Percentiles rank a stretch among this genome's conserved stretches.
Evolutionary conservation across 305 asterid genomes (phyloP).

Genomic region (Solanum chacoense): DNA sequence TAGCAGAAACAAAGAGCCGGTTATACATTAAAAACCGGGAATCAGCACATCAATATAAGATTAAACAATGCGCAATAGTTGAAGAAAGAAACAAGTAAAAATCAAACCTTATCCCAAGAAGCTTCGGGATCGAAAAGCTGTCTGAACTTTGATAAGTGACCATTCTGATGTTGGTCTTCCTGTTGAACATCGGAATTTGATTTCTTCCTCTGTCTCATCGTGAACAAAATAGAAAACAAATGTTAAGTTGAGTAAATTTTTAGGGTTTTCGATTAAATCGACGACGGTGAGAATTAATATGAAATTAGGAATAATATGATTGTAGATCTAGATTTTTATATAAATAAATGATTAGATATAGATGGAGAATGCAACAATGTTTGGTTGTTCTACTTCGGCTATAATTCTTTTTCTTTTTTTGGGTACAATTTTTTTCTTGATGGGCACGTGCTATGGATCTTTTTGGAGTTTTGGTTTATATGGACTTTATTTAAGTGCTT

Average conservation of each 20-base stretch:
- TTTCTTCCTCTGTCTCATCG: conserved; percentile 68
- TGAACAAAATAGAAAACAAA: neutral
- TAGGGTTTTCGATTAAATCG: conserved; percentile 7
- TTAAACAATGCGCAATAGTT: neutral
- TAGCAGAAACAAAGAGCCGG: neutral
- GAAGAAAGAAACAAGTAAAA: neutral
- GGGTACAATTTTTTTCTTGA: neutral
- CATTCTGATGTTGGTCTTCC: conserved; percentile 37
- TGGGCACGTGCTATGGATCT: neutral
- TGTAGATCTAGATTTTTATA: neutral
- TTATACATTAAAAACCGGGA: neutral
- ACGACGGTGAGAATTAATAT: neutral
- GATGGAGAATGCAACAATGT: neutral
- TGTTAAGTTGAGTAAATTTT: neutral
- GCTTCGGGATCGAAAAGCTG: conserved; percentile 88
- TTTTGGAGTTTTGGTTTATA: neutral
- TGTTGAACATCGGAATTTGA: conserved; percentile 35
- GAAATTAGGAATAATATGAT: neutral
- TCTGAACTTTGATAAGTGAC: conserved; percentile 61
- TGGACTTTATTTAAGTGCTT: neutral
- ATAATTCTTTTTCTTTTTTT: neutral
- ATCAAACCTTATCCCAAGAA: conserved; percentile 88
- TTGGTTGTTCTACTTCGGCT: neutral
- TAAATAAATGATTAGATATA: neutral
- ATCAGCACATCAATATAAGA: neutral